Percentiles rank a stretch among this genome's conserved stretches.
Conservation (phyloP, 2,329 filamentous ascomycete genomes). For the Dothideomycetidae sp. region DNA sequence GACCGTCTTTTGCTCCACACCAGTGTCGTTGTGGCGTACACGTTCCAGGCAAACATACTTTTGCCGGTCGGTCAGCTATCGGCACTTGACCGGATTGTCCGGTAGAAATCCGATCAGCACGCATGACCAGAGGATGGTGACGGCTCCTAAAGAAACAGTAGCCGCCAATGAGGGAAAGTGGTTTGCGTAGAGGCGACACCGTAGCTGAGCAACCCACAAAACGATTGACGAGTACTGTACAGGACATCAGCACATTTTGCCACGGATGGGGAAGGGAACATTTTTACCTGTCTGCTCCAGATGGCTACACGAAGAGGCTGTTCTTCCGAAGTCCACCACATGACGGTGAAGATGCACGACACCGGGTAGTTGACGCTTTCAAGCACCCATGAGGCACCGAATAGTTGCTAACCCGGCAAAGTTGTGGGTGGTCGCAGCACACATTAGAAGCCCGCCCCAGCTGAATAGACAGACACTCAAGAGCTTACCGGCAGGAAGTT, state of each 20-base stretch:
- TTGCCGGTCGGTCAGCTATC: slow-evolving; percentile 17
- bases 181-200: slow-evolving; percentile 36
- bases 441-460: slow-evolving; percentile 36
- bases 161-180: slow-evolving; percentile 35
- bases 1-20: slow-evolving; percentile 38
- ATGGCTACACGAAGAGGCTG: slow-evolving; percentile 11
- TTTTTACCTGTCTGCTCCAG: slow-evolving; percentile 10
- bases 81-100: slow-evolving; percentile 18
- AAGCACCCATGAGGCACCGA: slow-evolving; percentile 39
- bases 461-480: slow-evolving; percentile 26
- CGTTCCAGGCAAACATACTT: slow-evolving; percentile 26
- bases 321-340: slow-evolving; percentile 19
- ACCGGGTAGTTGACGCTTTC: slow-evolving; percentile 41
- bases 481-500: background rate
- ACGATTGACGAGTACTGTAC: slow-evolving; percentile 51
- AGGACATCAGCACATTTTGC: slow-evolving; percentile 49
- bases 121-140: slow-evolving; percentile 27
- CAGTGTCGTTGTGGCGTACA: slow-evolving; percentile 34
- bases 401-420: slow-evolving; percentile 37
- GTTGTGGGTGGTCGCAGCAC: slow-evolving; percentile 36
- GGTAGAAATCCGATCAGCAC: slow-evolving; percentile 19
- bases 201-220: slow-evolving; percentile 44
- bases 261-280: slow-evolving; percentile 16
- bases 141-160: slow-evolving; percentile 36
- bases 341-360: slow-evolving; percentile 40